Conservation (phyloP, 23 red algal species). For the Gracilaria caudata region DNA sequence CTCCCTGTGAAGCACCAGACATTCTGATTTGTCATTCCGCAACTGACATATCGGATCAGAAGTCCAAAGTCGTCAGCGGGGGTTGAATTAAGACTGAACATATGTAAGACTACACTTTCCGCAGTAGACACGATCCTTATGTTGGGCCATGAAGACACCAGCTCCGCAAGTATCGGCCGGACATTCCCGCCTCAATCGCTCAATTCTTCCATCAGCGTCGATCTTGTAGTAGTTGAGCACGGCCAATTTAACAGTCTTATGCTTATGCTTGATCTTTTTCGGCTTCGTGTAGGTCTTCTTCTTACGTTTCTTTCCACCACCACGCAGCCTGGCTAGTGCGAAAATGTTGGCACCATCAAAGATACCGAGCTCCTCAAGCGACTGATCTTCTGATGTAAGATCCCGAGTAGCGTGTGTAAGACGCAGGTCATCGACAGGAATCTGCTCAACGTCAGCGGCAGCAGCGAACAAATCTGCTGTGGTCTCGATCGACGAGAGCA, state of each 20-base stretch:
- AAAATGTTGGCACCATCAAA: constrained; percentile 55
- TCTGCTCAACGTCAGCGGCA: constrained; percentile 15
- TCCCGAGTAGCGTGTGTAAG: constrained; percentile 53
- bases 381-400: constrained; percentile 25
- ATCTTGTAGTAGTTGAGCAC: constrained; percentile 98
- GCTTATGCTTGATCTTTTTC: constrained; percentile 99
- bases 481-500: constrained; percentile 41
- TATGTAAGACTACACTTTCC: constrained; percentile 97
- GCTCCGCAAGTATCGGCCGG: constrained; percentile 88
- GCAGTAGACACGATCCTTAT: constrained; percentile 91
- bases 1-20: not conserved
- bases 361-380: constrained; percentile 35
- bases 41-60: not conserved
- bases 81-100: constrained; percentile 36
- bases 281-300: constrained; percentile 99
- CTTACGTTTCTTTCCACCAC: constrained; percentile 99
- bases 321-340: constrained; percentile 69
- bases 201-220: constrained; percentile 79
- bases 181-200: constrained; percentile 85
- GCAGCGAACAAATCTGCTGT: constrained; percentile 34
- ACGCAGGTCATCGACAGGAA: constrained; percentile 27
- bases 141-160: constrained; percentile 97
- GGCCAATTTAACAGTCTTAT: constrained; percentile 90
- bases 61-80: not conserved
- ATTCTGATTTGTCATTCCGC: not conserved